phyloP scores from a whole-genome alignment of 2,329 filamentous ascomycete genomes.

The Verticillium isaacii region DNA sequence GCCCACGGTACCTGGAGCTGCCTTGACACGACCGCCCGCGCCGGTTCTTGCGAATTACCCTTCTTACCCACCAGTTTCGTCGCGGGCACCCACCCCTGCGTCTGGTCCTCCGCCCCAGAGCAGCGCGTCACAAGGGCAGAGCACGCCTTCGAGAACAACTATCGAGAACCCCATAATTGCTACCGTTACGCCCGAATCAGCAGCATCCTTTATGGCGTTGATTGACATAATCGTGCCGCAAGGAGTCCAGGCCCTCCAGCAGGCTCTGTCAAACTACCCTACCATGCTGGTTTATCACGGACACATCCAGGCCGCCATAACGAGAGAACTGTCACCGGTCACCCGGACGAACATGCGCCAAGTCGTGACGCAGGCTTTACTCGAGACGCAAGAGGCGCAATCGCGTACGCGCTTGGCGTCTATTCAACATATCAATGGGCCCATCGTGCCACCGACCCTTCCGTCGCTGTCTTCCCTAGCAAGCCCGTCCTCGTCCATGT shows the following conservation, averaged over 20 bases:
- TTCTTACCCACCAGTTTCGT: conserved; percentile 8
- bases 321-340: conserved; percentile 43
- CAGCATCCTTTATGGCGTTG: conserved; percentile 40
- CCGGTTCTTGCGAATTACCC: conserved; percentile 3
- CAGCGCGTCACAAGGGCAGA: background rate
- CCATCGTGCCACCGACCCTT: conserved; percentile 2
- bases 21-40: conserved; percentile 1
- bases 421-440: conserved; percentile 14
- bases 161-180: conserved; percentile 20
- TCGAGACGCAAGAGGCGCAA: conserved; percentile 41
- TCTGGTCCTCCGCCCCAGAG: background rate
- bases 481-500: background rate
- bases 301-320: conserved; percentile 46
- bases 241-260: conserved; percentile 41
- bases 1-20: conserved; percentile 7
- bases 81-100: conserved; percentile 1
- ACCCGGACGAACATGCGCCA: conserved; percentile 44
- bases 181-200: conserved; percentile 23
- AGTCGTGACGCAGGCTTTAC: conserved; percentile 40
- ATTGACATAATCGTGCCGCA: conserved; percentile 50
- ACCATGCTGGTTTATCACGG: conserved; percentile 41
- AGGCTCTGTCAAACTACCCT: conserved; percentile 41
- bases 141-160: conserved; percentile 19
- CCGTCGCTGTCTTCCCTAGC: conserved; percentile 1
- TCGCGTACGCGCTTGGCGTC: conserved; percentile 19